Evolutionary conservation across 2,329 filamentous ascomycete species (phyloP).

Genomic region (Fusarium lateritium): DNA sequence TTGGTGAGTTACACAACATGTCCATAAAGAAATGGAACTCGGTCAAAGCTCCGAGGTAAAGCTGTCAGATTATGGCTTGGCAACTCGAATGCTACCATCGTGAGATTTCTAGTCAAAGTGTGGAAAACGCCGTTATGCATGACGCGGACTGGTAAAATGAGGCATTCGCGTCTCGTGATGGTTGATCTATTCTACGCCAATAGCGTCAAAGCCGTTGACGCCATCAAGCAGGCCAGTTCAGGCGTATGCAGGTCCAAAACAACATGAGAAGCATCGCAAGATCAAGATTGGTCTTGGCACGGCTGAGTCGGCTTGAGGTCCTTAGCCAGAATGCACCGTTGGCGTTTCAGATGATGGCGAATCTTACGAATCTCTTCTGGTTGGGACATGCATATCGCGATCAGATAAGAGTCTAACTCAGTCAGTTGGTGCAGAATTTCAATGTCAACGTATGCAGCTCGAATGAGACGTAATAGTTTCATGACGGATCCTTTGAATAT

Average conservation of each 20-base stretch:
- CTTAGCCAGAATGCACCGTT: neutral
- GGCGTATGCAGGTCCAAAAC: conserved; percentile 13
- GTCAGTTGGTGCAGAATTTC: conserved; percentile 5
- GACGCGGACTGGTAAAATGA: conserved; percentile 35
- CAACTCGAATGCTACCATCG: neutral
- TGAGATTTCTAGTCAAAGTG: conserved; percentile 1
- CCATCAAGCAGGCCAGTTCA: conserved; percentile 6
- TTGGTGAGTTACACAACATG: neutral
- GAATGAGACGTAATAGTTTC: conserved; percentile 37
- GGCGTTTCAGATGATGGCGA: conserved; percentile 28
- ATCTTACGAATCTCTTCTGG: conserved; percentile 8
- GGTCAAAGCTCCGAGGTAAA: too few relatives aligned
- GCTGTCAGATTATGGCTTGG: too few relatives aligned
- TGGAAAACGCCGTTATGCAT: conserved; percentile 21
- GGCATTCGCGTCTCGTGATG: conserved; percentile 24
- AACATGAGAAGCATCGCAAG: conserved; percentile 11
- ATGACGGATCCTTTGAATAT: conserved; percentile 24
- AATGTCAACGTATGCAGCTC: conserved; percentile 23
- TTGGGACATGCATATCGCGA: neutral
- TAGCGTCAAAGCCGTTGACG: conserved; percentile 20
- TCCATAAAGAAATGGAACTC: too few relatives aligned
- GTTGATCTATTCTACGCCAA: conserved; percentile 28
- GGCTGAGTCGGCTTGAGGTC: conserved; percentile 26
- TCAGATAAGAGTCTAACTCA: conserved; percentile 19
- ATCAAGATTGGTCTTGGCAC: conserved; percentile 30